Evolutionary conservation across 2,329 filamentous ascomycete species (phyloP), one percentile per base, ranked within the genome.

Genomic region (Ceratocystis diversiconidia): DNA sequence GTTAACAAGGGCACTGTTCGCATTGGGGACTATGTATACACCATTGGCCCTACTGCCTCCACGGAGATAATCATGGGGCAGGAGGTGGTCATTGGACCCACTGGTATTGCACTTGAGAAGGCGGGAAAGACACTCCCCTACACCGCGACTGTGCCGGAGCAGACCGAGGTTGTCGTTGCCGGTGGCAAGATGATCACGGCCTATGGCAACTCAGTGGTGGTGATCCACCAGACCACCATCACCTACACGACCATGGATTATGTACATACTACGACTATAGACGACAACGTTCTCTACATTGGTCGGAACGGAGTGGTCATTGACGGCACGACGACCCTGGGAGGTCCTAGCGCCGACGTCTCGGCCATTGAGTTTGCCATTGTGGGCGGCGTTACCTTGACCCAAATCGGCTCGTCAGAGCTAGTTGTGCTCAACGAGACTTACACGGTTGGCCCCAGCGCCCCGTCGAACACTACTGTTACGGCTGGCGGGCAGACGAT

Each of bases 381-480:
- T 65, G 76, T 80, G 7, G 81, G 80, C 63, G 81, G 81, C 10
- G 80, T 77, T 17, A 82, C 80, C 2, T 74, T 83, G 63, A 80
- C 79, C 17, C 76, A 79, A 69, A 69, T 82, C 7, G 78, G 76
- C n/a, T 72, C 77, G 0, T 79, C 76, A 2, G 73, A 77, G 12
- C 76, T 80, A 1, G 76, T 85, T 32, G 74, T 86, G 61, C 73
- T 75, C 44, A 78, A 78, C 43, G 73, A 73, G 2, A 82, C 79
- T 0, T 83, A 82, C 69, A 80, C 78, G 1, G 72, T 85, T 61
- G 81, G 80, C 0, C 75, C 78, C 0, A 75, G 74, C 10, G 73
- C 75, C 1, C 71, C 71, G n/a, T 71, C 71, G 10, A 78, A 73
- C 0, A 82, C 78, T 0, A 79, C 77, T 0, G 73, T 79, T 0